Evolutionary conservation across 2,329 filamentous ascomycete genomes (phyloP).

Genomic region (Ceratocystis variospora): DNA sequence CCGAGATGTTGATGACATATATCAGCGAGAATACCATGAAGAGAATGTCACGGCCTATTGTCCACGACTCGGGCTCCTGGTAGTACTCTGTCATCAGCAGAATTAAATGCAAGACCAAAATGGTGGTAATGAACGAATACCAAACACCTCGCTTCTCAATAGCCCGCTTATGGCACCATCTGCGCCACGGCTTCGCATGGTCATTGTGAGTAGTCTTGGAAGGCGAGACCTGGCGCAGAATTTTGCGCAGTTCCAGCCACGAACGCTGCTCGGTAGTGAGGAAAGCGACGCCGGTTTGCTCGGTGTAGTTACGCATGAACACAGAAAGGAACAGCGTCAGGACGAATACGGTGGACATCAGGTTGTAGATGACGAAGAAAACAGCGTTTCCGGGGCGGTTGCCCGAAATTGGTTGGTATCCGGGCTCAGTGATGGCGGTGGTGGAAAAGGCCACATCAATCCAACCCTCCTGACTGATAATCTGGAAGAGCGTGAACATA

Average conservation of each 20-base stretch:
- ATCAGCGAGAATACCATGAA: constrained; percentile 73
- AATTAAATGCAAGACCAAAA: constrained; percentile 70
- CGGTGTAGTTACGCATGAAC: constrained; percentile 99
- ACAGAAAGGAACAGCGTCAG: constrained; percentile 96
- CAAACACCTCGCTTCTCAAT: constrained; percentile 88
- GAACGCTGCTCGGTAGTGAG: constrained; percentile 90
- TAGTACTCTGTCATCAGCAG: constrained; percentile 79
- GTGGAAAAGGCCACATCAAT: constrained; percentile 77
- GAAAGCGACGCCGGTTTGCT: constrained; percentile 94
- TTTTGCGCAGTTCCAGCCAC: constrained; percentile 87
- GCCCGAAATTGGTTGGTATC: constrained; percentile 56
- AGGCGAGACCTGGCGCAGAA: constrained; percentile 82
- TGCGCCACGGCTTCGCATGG: constrained; percentile 63
- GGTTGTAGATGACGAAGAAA: constrained; percentile 93
- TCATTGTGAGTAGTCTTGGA: constrained; percentile 81
- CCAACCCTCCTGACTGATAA: constrained; percentile 98
- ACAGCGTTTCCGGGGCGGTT: constrained; percentile 70
- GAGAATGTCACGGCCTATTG: constrained; percentile 52
- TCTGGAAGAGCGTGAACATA: constrained; percentile 93
- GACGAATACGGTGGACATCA: constrained; percentile 90
- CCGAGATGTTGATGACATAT: constrained; percentile 67
- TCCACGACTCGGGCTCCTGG: constrained; percentile 59
- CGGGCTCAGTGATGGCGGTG: constrained; percentile 66
- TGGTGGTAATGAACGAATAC: constrained; percentile 67
- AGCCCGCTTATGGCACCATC: constrained; percentile 89